A percentile compares a stretch with the other conserved stretches of the same genome.
Conservation (phyloP, 495 filamentous ascomycete species). For the Penicillium roqueforti region DNA sequence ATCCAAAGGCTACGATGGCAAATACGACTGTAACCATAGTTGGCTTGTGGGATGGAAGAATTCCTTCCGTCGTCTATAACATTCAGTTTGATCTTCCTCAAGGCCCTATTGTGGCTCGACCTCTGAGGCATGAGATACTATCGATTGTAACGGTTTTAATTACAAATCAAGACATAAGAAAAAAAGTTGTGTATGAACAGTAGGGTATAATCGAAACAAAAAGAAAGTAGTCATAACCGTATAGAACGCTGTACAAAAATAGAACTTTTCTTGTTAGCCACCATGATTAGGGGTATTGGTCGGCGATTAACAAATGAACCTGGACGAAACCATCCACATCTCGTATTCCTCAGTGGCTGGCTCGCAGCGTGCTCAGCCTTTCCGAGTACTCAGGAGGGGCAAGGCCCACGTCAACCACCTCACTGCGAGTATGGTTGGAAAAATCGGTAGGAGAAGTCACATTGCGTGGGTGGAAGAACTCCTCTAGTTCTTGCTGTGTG, state of each 20-base stretch:
- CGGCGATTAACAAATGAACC: not conserved
- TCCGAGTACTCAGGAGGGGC: constrained; percentile 24
- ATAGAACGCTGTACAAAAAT: not conserved
- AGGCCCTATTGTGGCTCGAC: too few relatives aligned
- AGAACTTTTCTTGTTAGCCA: not conserved
- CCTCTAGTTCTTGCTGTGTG: constrained; percentile 36
- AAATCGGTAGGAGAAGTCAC: constrained; percentile 17
- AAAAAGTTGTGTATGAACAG: not conserved
- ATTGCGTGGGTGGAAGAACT: constrained; percentile 38
- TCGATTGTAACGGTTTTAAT: too few relatives aligned
- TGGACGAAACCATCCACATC: not conserved
- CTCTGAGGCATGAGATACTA: too few relatives aligned
- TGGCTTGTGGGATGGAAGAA: too few relatives aligned
- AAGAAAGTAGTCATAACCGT: not conserved
- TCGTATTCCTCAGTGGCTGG: not conserved
- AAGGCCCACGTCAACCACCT: constrained; percentile 13
- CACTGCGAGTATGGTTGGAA: not conserved
- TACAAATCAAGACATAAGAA: not conserved
- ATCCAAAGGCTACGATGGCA: too few relatives aligned
- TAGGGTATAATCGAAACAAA: constrained; percentile 1
- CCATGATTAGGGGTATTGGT: constrained; percentile 4
- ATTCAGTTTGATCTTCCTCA: too few relatives aligned
- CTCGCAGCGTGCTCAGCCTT: not conserved
- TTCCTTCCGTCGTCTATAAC: too few relatives aligned
- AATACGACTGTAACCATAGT: too few relatives aligned